A percentile compares a stretch with the other conserved stretches of the same genome.
Evolutionary conservation across 2,329 filamentous ascomycete genomes (phyloP).

Genomic region (Sporothrix schenckii): DNA sequence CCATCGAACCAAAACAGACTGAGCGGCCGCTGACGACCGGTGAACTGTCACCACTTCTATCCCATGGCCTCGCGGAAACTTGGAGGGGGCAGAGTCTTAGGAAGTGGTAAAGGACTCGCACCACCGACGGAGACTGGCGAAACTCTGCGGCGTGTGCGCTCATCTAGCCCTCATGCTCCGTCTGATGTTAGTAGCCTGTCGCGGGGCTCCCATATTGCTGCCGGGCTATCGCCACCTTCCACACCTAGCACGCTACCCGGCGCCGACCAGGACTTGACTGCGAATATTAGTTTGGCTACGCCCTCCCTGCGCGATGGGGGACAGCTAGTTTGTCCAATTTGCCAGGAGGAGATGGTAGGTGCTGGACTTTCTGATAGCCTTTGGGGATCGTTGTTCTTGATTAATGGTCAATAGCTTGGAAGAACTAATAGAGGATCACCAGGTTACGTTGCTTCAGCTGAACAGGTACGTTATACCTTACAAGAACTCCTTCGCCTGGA

Average conservation of each 20-base stretch:
- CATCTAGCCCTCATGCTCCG: slow-evolving; percentile 56
- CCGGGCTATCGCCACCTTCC: slow-evolving; percentile 58
- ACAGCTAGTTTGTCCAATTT: slow-evolving; percentile 91
- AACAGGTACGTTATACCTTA: slow-evolving; percentile 61
- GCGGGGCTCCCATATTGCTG: slow-evolving; percentile 65
- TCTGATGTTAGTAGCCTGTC: slow-evolving; percentile 73
- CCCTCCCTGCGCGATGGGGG: slow-evolving; percentile 60
- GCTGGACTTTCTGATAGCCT: not conserved
- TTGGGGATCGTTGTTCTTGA: not conserved
- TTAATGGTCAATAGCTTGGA: not conserved
- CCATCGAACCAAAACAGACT: not conserved
- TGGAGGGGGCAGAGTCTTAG: slow-evolving; percentile 88
- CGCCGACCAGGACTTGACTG: slow-evolving; percentile 75
- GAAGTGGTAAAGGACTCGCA: slow-evolving; percentile 80
- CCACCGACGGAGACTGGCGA: slow-evolving; percentile 55
- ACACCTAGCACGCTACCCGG: slow-evolving; percentile 68
- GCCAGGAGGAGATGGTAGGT: slow-evolving; percentile 91
- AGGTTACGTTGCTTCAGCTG: slow-evolving; percentile 90
- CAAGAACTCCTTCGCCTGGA: too few species aligned
- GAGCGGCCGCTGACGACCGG: slow-evolving; percentile 21
- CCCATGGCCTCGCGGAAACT: slow-evolving; percentile 80
- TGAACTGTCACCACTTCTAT: not conserved
- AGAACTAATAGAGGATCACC: slow-evolving; percentile 23
- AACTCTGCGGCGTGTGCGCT: slow-evolving; percentile 49
- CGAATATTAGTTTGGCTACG: slow-evolving; percentile 71